These are phyloP conservation scores for Gelatoporia subvermispora DNA, from an alignment of 768 basidiomycete species.

Conservation along the genomic window DNA sequence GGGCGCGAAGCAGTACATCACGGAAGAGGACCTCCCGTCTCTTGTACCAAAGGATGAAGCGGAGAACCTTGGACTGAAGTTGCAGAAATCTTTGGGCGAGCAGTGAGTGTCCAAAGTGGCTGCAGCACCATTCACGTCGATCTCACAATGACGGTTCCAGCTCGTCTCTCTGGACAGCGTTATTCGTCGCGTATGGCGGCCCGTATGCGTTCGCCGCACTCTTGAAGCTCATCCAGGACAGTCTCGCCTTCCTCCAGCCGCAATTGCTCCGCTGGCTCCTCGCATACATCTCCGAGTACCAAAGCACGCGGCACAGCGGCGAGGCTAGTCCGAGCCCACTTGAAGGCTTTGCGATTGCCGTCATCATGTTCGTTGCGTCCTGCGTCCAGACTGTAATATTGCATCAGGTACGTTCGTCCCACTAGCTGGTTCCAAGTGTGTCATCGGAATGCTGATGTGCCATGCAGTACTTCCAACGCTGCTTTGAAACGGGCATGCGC, in stretches of 20 bases:
- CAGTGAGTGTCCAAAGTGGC: slow-evolving; percentile 42
- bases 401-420: slow-evolving; percentile 54
- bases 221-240: slow-evolving; percentile 78
- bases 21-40: slow-evolving; percentile 81
- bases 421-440: background rate
- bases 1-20: slow-evolving; percentile 61
- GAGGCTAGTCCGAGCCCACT: slow-evolving; percentile 33
- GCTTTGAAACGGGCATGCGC: slow-evolving; percentile 88
- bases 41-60: slow-evolving; percentile 68
- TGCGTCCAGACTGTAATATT: slow-evolving; percentile 74
- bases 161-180: slow-evolving; percentile 63
- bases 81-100: slow-evolving; percentile 57
- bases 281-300: slow-evolving; percentile 77
- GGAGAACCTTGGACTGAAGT: slow-evolving; percentile 53
- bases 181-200: slow-evolving; percentile 73
- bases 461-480: slow-evolving; percentile 76
- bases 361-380: slow-evolving; percentile 76
- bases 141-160: slow-evolving; percentile 26
- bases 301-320: slow-evolving; percentile 33
- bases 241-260: slow-evolving; percentile 80
- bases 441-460: background rate
- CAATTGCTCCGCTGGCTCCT: slow-evolving; percentile 78
- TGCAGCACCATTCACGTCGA: background rate
- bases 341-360: slow-evolving; percentile 73
- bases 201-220: slow-evolving; percentile 59